Percentiles rank a stretch among this genome's conserved stretches.
Conservation (phyloP, 306 rosid species). For the Quercus ilex region DNA sequence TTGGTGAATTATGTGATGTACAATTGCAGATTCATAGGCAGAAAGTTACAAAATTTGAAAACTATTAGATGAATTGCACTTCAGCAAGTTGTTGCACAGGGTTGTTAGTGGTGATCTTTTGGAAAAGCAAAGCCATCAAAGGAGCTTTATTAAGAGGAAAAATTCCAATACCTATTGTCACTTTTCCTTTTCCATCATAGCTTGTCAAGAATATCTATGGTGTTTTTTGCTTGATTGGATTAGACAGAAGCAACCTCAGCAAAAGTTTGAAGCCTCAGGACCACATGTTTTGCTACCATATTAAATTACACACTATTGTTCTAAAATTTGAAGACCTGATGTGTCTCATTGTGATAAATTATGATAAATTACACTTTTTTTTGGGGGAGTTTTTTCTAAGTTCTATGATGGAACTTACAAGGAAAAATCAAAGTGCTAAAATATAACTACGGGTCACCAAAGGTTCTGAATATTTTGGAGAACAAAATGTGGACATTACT, state of each 20-base stretch:
- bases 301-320: too few species aligned
- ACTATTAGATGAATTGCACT: background rate
- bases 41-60: background rate
- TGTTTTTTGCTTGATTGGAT: conserved; percentile 6
- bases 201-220: conserved; percentile 11
- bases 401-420: too few species aligned
- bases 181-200: conserved; percentile 14
- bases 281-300: too few species aligned
- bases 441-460: too few species aligned
- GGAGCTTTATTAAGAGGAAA: conserved; percentile 1
- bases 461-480: too few species aligned
- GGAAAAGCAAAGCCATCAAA: conserved; percentile 13
- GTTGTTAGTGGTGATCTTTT: background rate
- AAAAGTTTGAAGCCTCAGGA: too few species aligned
- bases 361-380: too few species aligned
- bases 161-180: conserved; percentile 14
- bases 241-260: background rate
- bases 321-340: too few species aligned
- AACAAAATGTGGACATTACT: too few species aligned
- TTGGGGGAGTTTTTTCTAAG: too few species aligned
- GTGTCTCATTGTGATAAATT: too few species aligned
- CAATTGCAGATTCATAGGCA: background rate
- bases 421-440: too few species aligned
- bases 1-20: background rate
- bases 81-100: background rate